Conservation (phyloP, 202 grass and related monocot species). For the Setaria viridis region DNA sequence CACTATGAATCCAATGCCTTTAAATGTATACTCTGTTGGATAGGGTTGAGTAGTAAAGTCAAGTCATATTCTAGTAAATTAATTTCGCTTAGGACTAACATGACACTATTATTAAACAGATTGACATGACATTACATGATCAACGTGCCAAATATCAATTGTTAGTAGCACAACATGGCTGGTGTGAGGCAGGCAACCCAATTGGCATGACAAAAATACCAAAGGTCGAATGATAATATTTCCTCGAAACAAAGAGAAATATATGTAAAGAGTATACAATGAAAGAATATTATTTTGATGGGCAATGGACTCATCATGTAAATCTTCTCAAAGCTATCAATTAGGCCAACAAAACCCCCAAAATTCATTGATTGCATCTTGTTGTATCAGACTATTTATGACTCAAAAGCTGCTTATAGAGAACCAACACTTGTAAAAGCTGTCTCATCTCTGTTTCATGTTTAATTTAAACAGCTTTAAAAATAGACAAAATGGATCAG, state of each 20-base stretch:
- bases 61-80: background rate
- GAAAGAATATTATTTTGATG: conserved; percentile 18
- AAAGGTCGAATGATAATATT: conserved; percentile 1
- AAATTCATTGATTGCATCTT: background rate
- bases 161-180: conserved; percentile 1
- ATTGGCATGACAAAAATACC: conserved; percentile 8
- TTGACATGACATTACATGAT: conserved; percentile 3
- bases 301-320: background rate
- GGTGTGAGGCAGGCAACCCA: too few species aligned
- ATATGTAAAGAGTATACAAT: background rate
- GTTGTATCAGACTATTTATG: background rate
- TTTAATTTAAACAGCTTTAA: conserved; percentile 19
- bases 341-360: background rate
- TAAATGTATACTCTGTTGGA: background rate
- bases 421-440: conserved; percentile 15
- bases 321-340: background rate
- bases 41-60: background rate
- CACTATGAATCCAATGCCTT: conserved; percentile 8
- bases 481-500: conserved; percentile 15
- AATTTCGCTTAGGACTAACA: background rate
- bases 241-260: background rate
- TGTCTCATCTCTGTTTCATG: conserved; percentile 16
- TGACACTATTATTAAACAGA: background rate
- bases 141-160: background rate
- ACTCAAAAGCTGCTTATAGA: conserved; percentile 5